phyloP scores from a whole-genome alignment of 2,329 filamentous ascomycete genomes.

The Phyllachora maydis region DNA sequence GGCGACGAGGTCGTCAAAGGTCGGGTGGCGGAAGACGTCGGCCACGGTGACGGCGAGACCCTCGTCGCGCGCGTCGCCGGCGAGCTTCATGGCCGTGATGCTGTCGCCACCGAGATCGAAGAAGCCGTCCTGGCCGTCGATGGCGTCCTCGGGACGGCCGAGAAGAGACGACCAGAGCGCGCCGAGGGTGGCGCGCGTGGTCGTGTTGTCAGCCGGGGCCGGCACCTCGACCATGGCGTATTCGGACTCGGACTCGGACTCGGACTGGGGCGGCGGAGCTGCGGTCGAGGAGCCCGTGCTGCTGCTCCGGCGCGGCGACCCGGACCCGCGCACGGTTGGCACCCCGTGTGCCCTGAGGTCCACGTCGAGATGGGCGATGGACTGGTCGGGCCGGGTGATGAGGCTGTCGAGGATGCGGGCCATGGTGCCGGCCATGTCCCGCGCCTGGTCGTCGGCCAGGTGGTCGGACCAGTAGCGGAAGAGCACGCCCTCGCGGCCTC shows the following conservation, averaged over 20 bases:
- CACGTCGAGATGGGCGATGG: slow-evolving; percentile 3
- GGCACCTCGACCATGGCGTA: too few species aligned
- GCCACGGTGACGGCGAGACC: slow-evolving; percentile 7
- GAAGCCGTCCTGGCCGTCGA: slow-evolving; percentile 10
- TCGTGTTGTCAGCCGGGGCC: too few species aligned
- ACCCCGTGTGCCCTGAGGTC: too few species aligned
- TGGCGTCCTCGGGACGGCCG: slow-evolving; percentile 3
- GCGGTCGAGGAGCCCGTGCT: too few species aligned
- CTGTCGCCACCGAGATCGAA: slow-evolving; percentile 15
- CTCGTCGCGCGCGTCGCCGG: slow-evolving; percentile 13
- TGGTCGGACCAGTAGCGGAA: slow-evolving; percentile 8
- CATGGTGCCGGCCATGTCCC: slow-evolving; percentile 5
- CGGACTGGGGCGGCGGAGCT: too few species aligned
- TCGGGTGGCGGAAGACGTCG: slow-evolving; percentile 7
- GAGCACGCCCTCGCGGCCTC: slow-evolving; percentile 4
- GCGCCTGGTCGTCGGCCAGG: slow-evolving; percentile 5
- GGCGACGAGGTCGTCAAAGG: slow-evolving; percentile 6
- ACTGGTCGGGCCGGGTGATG: slow-evolving; percentile 3
- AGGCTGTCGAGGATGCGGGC: slow-evolving; percentile 4
- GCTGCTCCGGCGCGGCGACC: too few species aligned
- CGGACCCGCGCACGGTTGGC: too few species aligned
- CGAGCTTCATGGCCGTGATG: slow-evolving; percentile 19
- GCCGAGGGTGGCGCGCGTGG: too few species aligned
- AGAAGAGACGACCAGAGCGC: slow-evolving; percentile 5
- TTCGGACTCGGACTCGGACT: too few species aligned